Percentiles rank a stretch among this genome's conserved stretches.
Evolutionary conservation across 176 grass and related monocot species (phyloP).

Genomic region (Lolium multiflorum): DNA sequence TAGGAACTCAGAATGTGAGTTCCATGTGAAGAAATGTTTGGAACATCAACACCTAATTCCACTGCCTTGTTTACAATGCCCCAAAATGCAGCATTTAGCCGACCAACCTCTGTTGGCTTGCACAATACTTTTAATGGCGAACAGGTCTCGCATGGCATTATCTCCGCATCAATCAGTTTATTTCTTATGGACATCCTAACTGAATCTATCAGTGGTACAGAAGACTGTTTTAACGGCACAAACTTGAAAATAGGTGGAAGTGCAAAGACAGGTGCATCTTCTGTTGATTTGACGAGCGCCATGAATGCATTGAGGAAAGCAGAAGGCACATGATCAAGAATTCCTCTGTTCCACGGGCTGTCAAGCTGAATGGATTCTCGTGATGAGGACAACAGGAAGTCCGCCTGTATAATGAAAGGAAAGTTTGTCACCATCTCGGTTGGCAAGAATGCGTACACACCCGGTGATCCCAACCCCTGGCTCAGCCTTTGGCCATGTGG

Average conservation of each 20-base stretch:
- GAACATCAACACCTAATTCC: slow-evolving; percentile 32
- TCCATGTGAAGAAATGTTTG: slow-evolving; percentile 52
- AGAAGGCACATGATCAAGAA: slow-evolving; percentile 46
- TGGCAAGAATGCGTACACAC: slow-evolving; percentile 63
- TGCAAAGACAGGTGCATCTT: slow-evolving; percentile 23
- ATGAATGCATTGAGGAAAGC: slow-evolving; percentile 61
- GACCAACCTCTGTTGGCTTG: slow-evolving; percentile 46
- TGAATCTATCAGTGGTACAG: slow-evolving; percentile 34
- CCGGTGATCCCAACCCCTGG: slow-evolving; percentile 31
- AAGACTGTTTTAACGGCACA: slow-evolving; percentile 42
- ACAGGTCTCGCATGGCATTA: slow-evolving; percentile 44
- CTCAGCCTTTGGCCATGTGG: slow-evolving; percentile 49
- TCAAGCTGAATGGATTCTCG: slow-evolving; percentile 59
- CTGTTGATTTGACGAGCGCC: slow-evolving; percentile 37
- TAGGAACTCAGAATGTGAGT: slow-evolving; percentile 50
- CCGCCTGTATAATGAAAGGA: slow-evolving; percentile 66
- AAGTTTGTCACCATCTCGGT: slow-evolving; percentile 62
- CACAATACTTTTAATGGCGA: slow-evolving; percentile 31
- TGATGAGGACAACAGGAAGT: slow-evolving; percentile 60
- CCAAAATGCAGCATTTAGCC: slow-evolving; percentile 46
- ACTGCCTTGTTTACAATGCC: slow-evolving; percentile 43
- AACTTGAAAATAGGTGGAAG: slow-evolving; percentile 61
- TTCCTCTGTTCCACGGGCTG: slow-evolving; percentile 56
- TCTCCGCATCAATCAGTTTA: slow-evolving; percentile 32
- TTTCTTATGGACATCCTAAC: slow-evolving; percentile 48